These are phyloP conservation scores for Chrysoporthe deuterocubensis DNA, from an alignment of 2,329 filamentous ascomycete species.

Conservation along the genomic window DNA sequence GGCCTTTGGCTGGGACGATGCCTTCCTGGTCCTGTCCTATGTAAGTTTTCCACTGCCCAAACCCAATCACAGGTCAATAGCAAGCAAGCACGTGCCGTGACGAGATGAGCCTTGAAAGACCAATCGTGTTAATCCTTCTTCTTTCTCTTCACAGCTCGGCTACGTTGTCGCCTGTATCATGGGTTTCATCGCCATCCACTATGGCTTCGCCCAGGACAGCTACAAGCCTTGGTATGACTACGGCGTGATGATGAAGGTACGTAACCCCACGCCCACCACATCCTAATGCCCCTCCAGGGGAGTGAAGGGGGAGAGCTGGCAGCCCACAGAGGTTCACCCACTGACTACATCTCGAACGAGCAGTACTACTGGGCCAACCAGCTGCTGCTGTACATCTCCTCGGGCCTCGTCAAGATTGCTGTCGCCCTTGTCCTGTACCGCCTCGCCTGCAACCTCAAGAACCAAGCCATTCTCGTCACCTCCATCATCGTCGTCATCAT, in stretches of 20 bases:
- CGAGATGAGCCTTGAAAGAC: neutral
- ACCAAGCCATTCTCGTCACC: constrained; percentile 33
- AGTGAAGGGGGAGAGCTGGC: neutral
- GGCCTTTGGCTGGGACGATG: constrained; percentile 39
- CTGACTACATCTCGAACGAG: constrained; percentile 4
- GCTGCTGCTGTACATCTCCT: constrained; percentile 37
- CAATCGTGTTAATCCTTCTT: neutral
- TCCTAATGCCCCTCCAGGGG: neutral
- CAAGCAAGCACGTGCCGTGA: no score
- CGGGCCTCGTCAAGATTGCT: constrained; percentile 39
- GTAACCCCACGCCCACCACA: neutral
- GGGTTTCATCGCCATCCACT: constrained; percentile 37
- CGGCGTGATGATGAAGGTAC: constrained; percentile 3
- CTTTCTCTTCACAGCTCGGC: constrained; percentile 31
- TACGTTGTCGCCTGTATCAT: constrained; percentile 36
- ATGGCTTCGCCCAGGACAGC: constrained; percentile 35
- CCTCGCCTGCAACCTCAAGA: constrained; percentile 32
- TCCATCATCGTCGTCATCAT: constrained; percentile 27
- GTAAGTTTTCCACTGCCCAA: constrained; percentile 27
- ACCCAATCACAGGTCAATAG: no score
- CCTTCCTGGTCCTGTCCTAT: constrained; percentile 36
- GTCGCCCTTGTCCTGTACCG: constrained; percentile 41
- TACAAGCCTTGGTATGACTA: constrained; percentile 34
- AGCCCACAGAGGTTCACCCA: no score
- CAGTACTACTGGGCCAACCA: constrained; percentile 40